Conservation (phyloP, 106 monocot species). For the Phalaenopsis aphrodite region DNA sequence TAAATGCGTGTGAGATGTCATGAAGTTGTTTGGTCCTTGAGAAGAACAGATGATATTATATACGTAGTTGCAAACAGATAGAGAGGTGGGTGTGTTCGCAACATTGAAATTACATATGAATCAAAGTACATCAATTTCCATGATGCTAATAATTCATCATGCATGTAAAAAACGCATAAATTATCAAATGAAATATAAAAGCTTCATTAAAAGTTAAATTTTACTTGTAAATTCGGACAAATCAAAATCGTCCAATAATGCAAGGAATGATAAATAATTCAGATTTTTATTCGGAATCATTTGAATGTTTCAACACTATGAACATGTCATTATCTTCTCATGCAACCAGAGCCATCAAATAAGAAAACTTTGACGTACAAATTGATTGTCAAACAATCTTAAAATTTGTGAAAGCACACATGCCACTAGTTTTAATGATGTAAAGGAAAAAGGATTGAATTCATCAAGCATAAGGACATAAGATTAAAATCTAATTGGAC, state of each 20-base stretch:
- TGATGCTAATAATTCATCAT: background rate
- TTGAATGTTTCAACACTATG: background rate
- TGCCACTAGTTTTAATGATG: background rate
- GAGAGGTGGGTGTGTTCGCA: background rate
- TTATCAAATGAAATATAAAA: background rate
- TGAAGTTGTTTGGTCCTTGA: constrained; percentile 1
- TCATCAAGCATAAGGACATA: background rate
- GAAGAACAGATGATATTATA: background rate
- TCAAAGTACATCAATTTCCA: background rate
- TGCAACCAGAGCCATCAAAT: background rate
- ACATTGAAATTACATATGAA: background rate
- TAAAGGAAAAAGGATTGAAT: background rate
- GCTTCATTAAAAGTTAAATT: background rate
- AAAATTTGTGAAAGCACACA: background rate
- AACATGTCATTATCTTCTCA: background rate
- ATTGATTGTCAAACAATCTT: background rate
- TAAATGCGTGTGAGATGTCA: background rate
- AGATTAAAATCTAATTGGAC: background rate
- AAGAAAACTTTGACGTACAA: background rate
- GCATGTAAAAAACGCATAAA: background rate
- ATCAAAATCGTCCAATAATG: background rate
- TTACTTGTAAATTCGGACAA: background rate
- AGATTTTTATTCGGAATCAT: background rate
- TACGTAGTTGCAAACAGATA: background rate
- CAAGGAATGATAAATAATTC: background rate